Percentiles rank a stretch among this genome's conserved stretches.
These are phyloP conservation scores for Arthrobotrys sphaeroides DNA, from an alignment of 2,329 filamentous ascomycete species.

Conservation along the genomic window DNA sequence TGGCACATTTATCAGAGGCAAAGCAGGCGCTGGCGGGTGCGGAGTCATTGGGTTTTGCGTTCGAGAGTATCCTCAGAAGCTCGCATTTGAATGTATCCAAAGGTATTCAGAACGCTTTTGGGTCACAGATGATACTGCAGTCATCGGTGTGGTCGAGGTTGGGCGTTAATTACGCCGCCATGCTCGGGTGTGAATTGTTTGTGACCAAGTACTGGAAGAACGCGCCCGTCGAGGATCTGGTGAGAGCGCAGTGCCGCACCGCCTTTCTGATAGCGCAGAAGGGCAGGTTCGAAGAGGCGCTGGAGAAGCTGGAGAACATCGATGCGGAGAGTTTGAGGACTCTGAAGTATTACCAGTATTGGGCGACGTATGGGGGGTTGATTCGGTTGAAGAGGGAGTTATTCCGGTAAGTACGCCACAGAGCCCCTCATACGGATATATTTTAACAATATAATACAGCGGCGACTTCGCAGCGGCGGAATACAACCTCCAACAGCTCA, in stretches of 20 bases:
- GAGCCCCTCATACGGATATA: too few species aligned
- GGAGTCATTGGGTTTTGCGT: constrained; percentile 62
- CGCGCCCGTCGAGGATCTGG: constrained; percentile 77
- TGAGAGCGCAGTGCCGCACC: constrained; percentile 69
- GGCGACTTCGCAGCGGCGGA: constrained; percentile 69
- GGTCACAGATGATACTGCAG: constrained; percentile 76
- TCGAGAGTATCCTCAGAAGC: constrained; percentile 83
- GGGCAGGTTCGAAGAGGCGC: constrained; percentile 76
- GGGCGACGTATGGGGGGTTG: constrained; percentile 73
- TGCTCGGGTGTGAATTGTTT: constrained; percentile 76
- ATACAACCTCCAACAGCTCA: constrained; percentile 69
- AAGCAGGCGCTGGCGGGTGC: constrained; percentile 78
- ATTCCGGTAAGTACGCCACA: too few species aligned
- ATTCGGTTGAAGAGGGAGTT: constrained; percentile 73
- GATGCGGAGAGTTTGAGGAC: constrained; percentile 73
- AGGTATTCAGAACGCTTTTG: constrained; percentile 76
- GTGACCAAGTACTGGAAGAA: constrained; percentile 74
- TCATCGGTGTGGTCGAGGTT: constrained; percentile 80
- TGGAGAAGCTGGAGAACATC: constrained; percentile 69
- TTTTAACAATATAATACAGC: constrained; percentile 48
- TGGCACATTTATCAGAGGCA: constrained; percentile 83
- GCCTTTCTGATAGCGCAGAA: constrained; percentile 66
- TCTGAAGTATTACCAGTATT: constrained; percentile 79
- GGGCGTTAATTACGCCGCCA: constrained; percentile 69
- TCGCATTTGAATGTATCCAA: constrained; percentile 83